Evolutionary conservation across 2,329 filamentous ascomycete species (phyloP).

Genomic region (Lachnellula willkommii): DNA sequence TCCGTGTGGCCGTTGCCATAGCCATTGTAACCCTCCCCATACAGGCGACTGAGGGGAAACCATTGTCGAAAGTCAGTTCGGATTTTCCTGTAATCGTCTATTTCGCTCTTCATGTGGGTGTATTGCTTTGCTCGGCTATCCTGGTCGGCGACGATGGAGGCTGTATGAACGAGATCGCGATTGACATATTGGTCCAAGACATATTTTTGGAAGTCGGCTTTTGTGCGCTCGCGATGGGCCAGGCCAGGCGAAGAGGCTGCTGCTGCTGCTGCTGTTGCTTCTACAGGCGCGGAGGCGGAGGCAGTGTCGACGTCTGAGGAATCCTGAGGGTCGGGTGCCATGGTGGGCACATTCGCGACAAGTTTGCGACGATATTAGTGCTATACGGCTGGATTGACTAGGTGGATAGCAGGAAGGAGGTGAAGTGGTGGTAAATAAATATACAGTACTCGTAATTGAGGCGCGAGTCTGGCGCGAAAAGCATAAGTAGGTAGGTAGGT

Average conservation of each 20-base stretch:
- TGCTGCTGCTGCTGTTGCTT: slow-evolving; percentile 15
- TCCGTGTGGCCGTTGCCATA: slow-evolving; percentile 86
- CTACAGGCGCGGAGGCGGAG: slow-evolving; percentile 8
- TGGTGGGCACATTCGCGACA: slow-evolving; percentile 30
- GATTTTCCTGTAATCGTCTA: slow-evolving; percentile 63
- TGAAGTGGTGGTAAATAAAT: neutral
- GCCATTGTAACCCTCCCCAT: slow-evolving; percentile 74
- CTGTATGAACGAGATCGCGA: slow-evolving; percentile 56
- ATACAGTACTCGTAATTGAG: too few relatives aligned
- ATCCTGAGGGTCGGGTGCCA: slow-evolving; percentile 30
- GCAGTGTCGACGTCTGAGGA: slow-evolving; percentile 21
- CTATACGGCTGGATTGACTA: neutral
- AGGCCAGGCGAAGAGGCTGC: slow-evolving; percentile 20
- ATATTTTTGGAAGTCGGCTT: slow-evolving; percentile 38
- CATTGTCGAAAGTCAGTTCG: slow-evolving; percentile 49
- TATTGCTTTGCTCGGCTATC: slow-evolving; percentile 51
- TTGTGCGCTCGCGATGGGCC: slow-evolving; percentile 27
- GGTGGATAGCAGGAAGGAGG: neutral
- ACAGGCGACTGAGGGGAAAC: slow-evolving; percentile 54
- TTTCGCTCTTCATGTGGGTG: slow-evolving; percentile 60
- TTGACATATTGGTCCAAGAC: slow-evolving; percentile 60
- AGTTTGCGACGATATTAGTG: slow-evolving; percentile 13
- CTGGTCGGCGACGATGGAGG: slow-evolving; percentile 44
- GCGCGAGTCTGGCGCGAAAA: too few relatives aligned
- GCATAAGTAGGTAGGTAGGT: neutral